Evolutionary conservation across 805 yeast species (phyloP).

Genomic region (Starmera dryadoides): DNA sequence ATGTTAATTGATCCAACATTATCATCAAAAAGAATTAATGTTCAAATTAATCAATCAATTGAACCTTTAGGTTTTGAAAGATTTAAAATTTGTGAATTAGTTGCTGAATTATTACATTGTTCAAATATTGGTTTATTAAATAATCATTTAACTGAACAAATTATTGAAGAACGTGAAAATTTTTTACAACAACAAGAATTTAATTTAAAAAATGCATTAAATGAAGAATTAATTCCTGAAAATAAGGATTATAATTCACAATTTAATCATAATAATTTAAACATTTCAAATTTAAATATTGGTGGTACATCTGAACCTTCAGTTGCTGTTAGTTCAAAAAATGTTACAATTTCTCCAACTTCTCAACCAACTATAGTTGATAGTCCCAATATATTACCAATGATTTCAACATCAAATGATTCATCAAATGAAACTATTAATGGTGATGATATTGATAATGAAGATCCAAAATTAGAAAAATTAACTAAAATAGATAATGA

Average conservation of each 20-base stretch:
- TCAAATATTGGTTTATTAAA: slow-evolving; percentile 91
- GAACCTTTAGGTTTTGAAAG: slow-evolving; percentile 90
- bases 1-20: slow-evolving; percentile 27
- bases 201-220: slow-evolving; percentile 18
- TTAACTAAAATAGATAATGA: too few species aligned
- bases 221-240: slow-evolving; percentile 21
- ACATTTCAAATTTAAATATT: slow-evolving; percentile 17
- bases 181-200: slow-evolving; percentile 35
- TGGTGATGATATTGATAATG: neutral
- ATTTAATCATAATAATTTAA: slow-evolving; percentile 6
- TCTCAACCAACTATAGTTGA: slow-evolving; percentile 6
- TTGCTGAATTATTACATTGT: slow-evolving; percentile 92
- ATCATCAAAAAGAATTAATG: slow-evolving; percentile 24
- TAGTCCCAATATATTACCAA: neutral
- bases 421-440: slow-evolving; percentile 7
- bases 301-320: slow-evolving; percentile 23
- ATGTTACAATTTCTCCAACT: slow-evolving; percentile 19
- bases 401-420: slow-evolving; percentile 4
- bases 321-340: slow-evolving; percentile 19
- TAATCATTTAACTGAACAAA: slow-evolving; percentile 61
- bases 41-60: slow-evolving; percentile 47
- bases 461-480: neutral
- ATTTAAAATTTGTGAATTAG: slow-evolving; percentile 85
- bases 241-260: neutral
- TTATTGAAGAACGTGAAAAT: slow-evolving; percentile 63